Conservation (phyloP, 2,329 filamentous ascomycete species). For the Parastagonospora avenae region DNA sequence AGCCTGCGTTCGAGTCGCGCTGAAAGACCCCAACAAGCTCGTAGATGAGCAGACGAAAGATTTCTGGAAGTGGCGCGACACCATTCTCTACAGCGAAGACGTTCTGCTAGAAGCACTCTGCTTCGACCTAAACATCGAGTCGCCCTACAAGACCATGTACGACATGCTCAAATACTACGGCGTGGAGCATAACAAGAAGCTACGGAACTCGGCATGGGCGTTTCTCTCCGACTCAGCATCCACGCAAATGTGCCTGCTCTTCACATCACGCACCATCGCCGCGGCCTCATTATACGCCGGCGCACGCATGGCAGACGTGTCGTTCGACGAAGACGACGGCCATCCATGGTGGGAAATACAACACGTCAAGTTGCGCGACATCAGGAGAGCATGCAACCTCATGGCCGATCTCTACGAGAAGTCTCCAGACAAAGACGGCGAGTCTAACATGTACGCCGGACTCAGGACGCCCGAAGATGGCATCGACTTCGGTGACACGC, state of each 20-base stretch:
- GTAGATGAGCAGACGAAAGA: conserved; percentile 98
- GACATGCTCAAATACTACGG: conserved; percentile 76
- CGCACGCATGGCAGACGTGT: conserved; percentile 72
- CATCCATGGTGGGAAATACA: conserved; percentile 87
- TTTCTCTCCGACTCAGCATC: conserved; percentile 91
- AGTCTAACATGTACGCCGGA: conserved; percentile 53
- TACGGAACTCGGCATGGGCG: conserved; percentile 88
- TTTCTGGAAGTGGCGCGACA: conserved; percentile 97
- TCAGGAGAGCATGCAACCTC: conserved; percentile 74
- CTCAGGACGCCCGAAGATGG: conserved; percentile 48
- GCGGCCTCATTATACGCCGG: conserved; percentile 87
- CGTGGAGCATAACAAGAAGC: conserved; percentile 76
- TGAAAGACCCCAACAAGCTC: conserved; percentile 87
- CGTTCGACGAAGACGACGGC: conserved; percentile 74
- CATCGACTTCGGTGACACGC: conserved; percentile 41
- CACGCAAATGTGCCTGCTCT: conserved; percentile 82
- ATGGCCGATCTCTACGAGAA: conserved; percentile 65
- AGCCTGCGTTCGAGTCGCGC: conserved; percentile 89
- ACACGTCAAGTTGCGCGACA: conserved; percentile 71
- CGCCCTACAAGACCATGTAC: conserved; percentile 84
- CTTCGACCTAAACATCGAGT: conserved; percentile 90
- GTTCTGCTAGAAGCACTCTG: conserved; percentile 88
- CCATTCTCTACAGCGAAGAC: conserved; percentile 90
- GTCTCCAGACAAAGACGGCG: conserved; percentile 46
- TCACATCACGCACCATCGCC: conserved; percentile 79